These are phyloP conservation scores for Corymbia maculata DNA, from an alignment of 345 rosid species.

Conservation along the genomic window DNA sequence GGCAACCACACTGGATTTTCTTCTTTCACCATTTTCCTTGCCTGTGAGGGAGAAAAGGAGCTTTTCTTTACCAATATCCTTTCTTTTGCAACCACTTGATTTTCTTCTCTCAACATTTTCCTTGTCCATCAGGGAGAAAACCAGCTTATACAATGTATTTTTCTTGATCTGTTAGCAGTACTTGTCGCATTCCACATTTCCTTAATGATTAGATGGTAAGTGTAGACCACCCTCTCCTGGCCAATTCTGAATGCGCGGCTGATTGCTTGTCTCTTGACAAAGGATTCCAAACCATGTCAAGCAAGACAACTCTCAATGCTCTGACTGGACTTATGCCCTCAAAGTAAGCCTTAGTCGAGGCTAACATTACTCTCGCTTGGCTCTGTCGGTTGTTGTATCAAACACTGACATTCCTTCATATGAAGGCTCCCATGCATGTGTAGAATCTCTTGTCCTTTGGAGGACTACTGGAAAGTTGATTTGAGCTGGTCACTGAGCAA, in stretches of 20 bases:
- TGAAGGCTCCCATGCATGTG: conserved; percentile 35
- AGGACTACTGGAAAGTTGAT: conserved; percentile 23
- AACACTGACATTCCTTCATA: conserved; percentile 22
- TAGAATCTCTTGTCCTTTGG: conserved; percentile 29
- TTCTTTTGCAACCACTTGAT: conserved; percentile 14
- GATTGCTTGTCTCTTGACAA: conserved; percentile 75
- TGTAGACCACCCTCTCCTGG: conserved; percentile 42
- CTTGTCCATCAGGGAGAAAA: conserved; percentile 24
- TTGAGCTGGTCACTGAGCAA: conserved; percentile 34
- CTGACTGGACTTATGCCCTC: conserved; percentile 74
- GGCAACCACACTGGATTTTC: neutral
- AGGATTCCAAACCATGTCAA: conserved; percentile 89
- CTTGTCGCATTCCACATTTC: conserved; percentile 46
- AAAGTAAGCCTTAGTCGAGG: conserved; percentile 57
- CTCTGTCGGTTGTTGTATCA: conserved; percentile 48
- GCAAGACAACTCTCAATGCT: conserved; percentile 68
- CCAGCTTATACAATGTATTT: conserved; percentile 34
- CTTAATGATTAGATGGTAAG: conserved; percentile 51
- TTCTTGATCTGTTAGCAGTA: conserved; percentile 35
- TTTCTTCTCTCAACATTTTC: neutral
- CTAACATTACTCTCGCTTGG: conserved; percentile 51
- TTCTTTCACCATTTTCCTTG: neutral
- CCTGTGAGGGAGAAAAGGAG: conserved; percentile 30
- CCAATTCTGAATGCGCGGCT: conserved; percentile 67
- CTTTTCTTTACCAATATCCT: conserved; percentile 23